phyloP scores from a whole-genome alignment of 176 grass and related monocot species.

The Ensete glaucum region DNA sequence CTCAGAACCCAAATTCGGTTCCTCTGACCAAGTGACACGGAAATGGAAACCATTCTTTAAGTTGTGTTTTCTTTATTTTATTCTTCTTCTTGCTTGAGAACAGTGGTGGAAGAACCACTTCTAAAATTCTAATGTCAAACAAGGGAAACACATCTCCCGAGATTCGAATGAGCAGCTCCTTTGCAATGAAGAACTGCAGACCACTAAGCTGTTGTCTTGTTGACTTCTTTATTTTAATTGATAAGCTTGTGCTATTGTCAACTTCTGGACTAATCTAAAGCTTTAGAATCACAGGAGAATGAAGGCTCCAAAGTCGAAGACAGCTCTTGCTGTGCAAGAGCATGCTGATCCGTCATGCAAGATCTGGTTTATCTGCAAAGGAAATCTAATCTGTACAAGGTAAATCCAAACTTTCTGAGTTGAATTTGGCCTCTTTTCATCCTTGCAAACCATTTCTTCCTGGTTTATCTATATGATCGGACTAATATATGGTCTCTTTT shows the following conservation, averaged over 20 bases:
- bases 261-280: slow-evolving; percentile 3
- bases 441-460: too few species aligned
- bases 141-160: not conserved
- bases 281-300: slow-evolving; percentile 37
- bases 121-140: not conserved
- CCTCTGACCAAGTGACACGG: not conserved
- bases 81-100: not conserved
- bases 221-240: slow-evolving; percentile 10
- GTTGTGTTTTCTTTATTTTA: not conserved
- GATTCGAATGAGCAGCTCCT: not conserved
- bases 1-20: not conserved
- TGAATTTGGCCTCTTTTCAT: not conserved
- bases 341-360: slow-evolving; percentile 50
- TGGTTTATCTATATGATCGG: not conserved
- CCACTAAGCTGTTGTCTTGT: not conserved
- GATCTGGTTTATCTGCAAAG: slow-evolving; percentile 61
- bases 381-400: slow-evolving; percentile 55
- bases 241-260: not conserved
- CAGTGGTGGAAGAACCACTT: not conserved
- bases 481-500: not conserved
- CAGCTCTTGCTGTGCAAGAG: slow-evolving; percentile 40
- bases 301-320: slow-evolving; percentile 49
- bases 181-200: not conserved
- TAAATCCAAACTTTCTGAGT: slow-evolving; percentile 13
- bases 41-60: not conserved